Percentiles rank a stretch among this genome's conserved stretches.
phyloP scores from a whole-genome alignment of 441 rosid species.

The Pelargonium fulgidum region DNA sequence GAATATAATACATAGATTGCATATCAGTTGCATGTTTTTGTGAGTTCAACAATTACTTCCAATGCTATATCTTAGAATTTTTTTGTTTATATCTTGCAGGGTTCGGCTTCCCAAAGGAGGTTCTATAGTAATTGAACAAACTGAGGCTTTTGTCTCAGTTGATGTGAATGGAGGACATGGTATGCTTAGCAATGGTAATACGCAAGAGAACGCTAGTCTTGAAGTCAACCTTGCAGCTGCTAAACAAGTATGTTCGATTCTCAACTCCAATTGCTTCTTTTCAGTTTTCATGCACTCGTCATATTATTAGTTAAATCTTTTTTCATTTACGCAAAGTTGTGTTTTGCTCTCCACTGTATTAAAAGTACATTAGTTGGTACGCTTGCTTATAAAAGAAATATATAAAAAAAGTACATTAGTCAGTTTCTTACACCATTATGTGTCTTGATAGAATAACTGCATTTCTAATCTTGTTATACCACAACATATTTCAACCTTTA shows the following conservation, averaged over 20 bases:
- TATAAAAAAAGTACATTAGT: too few species aligned
- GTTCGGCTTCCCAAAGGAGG: constrained; percentile 87
- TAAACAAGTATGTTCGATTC: constrained; percentile 53
- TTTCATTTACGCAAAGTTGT: background rate
- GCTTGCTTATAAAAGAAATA: too few species aligned
- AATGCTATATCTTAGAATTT: background rate
- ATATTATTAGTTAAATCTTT: background rate
- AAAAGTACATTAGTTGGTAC: background rate
- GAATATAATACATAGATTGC: background rate
- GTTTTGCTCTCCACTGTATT: background rate
- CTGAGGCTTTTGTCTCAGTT: constrained; percentile 94
- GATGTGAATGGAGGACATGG: constrained; percentile 99
- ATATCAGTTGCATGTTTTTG: background rate
- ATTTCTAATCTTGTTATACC: background rate
- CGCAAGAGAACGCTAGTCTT: constrained; percentile 83
- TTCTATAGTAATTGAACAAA: constrained; percentile 92
- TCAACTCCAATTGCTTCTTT: constrained; percentile 6
- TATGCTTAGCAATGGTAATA: constrained; percentile 79
- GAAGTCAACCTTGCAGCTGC: constrained; percentile 95
- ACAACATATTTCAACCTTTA: background rate
- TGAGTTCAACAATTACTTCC: background rate
- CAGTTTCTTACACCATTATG: background rate
- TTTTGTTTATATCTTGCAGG: constrained; percentile 30
- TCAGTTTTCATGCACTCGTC: constrained; percentile 11
- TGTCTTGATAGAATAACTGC: background rate